A percentile compares a stretch with the other conserved stretches of the same genome.
phyloP scores from a whole-genome alignment of 768 basidiomycete genomes.

The Mrakia gelida region DNA sequence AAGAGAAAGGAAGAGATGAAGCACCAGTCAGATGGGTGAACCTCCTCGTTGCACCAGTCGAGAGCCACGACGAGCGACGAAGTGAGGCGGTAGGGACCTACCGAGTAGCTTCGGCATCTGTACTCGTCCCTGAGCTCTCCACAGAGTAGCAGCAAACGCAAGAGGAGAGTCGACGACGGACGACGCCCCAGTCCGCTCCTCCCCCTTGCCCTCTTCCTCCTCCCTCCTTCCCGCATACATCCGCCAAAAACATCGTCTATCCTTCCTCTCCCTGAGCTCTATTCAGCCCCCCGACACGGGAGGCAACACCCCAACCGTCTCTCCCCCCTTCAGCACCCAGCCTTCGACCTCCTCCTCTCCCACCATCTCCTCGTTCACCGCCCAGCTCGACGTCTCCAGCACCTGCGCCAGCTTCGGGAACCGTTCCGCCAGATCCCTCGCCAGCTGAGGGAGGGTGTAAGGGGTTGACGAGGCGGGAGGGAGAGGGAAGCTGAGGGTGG shows the following conservation, averaged over 20 bases:
- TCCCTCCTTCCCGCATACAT: too few species aligned
- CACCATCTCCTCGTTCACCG: constrained; percentile 30
- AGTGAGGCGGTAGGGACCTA: too few species aligned
- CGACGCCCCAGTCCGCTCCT: too few species aligned
- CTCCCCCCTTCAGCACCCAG: not conserved
- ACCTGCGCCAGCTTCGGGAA: constrained; percentile 3
- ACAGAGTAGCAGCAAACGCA: not conserved
- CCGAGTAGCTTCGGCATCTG: too few species aligned
- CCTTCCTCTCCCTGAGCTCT: not conserved
- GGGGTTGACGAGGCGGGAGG: not conserved
- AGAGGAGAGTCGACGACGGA: not conserved
- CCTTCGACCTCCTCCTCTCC: constrained; percentile 17
- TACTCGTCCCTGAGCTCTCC: too few species aligned
- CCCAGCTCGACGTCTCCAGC: constrained; percentile 19
- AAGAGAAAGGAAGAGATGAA: not conserved
- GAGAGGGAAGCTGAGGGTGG: not conserved
- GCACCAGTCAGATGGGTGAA: not conserved
- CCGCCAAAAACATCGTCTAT: not conserved
- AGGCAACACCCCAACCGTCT: constrained; percentile 18
- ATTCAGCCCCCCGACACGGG: constrained; percentile 17
- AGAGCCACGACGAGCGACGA: too few species aligned
- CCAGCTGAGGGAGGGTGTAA: constrained; percentile 9
- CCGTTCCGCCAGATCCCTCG: not conserved
- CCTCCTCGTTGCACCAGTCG: too few species aligned
- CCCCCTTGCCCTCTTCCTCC: too few species aligned